Conservation (phyloP, 164 flowering plant species). For the Sedum album region DNA sequence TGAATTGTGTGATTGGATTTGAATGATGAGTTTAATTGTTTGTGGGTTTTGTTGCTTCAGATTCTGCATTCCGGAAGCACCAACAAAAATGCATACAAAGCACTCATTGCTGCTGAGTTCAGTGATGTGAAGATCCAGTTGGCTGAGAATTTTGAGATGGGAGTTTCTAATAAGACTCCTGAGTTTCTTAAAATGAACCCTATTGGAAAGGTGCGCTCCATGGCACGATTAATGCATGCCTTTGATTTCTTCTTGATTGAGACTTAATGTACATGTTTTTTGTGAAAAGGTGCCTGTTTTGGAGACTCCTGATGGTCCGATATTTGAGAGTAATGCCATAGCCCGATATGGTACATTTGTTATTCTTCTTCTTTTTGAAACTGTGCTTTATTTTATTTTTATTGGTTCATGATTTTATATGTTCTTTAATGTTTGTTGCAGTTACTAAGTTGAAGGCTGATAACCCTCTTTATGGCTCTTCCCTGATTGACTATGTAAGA, state of each 20-base stretch:
- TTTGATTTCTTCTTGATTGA: too few species aligned
- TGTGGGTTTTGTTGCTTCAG: constrained; percentile 13
- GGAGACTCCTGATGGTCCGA: constrained; percentile 70
- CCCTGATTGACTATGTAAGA: constrained; percentile 64
- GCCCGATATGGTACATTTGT: constrained; percentile 63
- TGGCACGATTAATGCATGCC: too few species aligned
- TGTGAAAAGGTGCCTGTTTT: constrained; percentile 52
- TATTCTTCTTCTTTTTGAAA: neutral
- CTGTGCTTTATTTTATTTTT: neutral
- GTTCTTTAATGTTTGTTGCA: constrained; percentile 23
- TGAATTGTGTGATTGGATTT: too few species aligned
- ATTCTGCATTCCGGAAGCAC: constrained; percentile 39
- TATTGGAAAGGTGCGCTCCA: constrained; percentile 50
- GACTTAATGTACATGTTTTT: too few species aligned
- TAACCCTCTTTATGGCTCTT: constrained; percentile 51
- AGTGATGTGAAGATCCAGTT: constrained; percentile 41
- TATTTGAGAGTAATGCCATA: constrained; percentile 83
- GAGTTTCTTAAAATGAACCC: constrained; percentile 75
- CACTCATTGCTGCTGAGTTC: constrained; percentile 65
- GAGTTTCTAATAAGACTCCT: constrained; percentile 56
- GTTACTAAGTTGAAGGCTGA: constrained; percentile 60
- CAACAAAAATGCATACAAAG: constrained; percentile 59
- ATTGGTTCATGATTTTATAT: neutral
- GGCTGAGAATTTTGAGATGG: constrained; percentile 51
- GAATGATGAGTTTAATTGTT: neutral